Evolutionary conservation across 495 filamentous ascomycete genomes (phyloP).

Genomic region (Annulohypoxylon moriforme): DNA sequence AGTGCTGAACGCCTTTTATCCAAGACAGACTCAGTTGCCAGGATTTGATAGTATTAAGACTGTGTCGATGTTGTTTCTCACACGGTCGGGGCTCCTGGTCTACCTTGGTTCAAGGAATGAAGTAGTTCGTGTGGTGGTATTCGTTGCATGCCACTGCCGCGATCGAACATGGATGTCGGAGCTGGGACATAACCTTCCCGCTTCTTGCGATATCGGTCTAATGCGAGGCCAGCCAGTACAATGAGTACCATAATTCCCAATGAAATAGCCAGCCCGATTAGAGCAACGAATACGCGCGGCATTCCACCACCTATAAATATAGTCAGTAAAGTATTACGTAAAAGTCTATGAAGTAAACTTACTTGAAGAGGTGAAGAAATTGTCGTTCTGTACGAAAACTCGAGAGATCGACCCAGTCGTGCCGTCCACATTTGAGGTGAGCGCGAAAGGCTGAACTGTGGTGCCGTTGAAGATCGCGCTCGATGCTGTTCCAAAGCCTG

Average conservation of each 20-base stretch:
- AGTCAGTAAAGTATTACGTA: slow-evolving; percentile 41
- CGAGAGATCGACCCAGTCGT: slow-evolving; percentile 68
- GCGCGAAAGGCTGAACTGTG: slow-evolving; percentile 77
- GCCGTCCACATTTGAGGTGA: slow-evolving; percentile 73
- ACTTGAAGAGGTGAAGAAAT: slow-evolving; percentile 62
- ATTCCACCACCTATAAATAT: slow-evolving; percentile 64
- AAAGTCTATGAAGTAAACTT: slow-evolving; percentile 43
- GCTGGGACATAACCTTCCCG: slow-evolving; percentile 88
- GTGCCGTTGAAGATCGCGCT: slow-evolving; percentile 89
- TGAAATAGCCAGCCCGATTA: slow-evolving; percentile 92
- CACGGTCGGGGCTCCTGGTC: slow-evolving; percentile 56
- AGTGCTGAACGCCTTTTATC: neutral
- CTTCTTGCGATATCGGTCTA: slow-evolving; percentile 84
- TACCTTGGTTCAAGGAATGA: slow-evolving; percentile 57
- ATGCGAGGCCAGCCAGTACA: slow-evolving; percentile 82
- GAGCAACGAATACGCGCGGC: slow-evolving; percentile 85
- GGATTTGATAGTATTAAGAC: neutral
- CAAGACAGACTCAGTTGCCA: slow-evolving; percentile 3
- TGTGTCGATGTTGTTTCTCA: slow-evolving; percentile 33
- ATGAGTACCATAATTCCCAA: slow-evolving; percentile 88
- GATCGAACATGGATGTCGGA: slow-evolving; percentile 77
- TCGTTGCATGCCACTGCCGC: slow-evolving; percentile 77
- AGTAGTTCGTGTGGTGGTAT: slow-evolving; percentile 87
- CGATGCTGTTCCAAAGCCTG: slow-evolving; percentile 81
- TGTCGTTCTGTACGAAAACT: slow-evolving; percentile 79